phyloP scores from a whole-genome alignment of 2,329 filamentous ascomycete species.

The Colletotrichum tropicale region DNA sequence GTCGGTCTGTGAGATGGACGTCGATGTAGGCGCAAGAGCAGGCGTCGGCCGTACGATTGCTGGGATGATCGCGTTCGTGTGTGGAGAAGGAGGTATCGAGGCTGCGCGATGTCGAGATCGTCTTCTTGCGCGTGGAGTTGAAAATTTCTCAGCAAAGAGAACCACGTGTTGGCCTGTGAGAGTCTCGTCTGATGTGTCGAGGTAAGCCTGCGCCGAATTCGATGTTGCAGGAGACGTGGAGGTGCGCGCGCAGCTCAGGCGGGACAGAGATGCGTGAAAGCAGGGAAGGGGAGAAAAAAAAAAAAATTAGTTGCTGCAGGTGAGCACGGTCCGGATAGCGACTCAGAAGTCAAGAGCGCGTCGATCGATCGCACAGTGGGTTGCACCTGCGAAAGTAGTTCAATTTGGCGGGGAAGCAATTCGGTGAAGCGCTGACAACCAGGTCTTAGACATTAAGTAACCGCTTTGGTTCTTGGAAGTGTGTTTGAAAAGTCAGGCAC shows the following conservation, averaged over 20 bases:
- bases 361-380: not conserved
- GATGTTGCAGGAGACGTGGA: not conserved
- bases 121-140: not conserved
- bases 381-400: not conserved
- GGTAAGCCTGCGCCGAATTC: not conserved
- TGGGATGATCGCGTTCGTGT: not conserved
- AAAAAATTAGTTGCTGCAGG: conserved; percentile 11
- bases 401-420: not conserved
- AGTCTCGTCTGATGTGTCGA: not conserved
- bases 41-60: not conserved
- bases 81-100: not conserved
- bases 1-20: not conserved
- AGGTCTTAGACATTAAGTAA: not conserved
- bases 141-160: not conserved
- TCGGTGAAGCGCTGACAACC: not conserved
- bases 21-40: not conserved
- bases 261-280: not conserved
- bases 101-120: not conserved
- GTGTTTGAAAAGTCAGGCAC: not conserved
- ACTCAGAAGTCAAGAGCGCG: not conserved
- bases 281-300: not conserved
- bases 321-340: conserved; percentile 2
- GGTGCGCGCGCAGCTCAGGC: not conserved
- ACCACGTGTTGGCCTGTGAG: not conserved
- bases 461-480: not conserved